A percentile compares a stretch with the other conserved stretches of the same genome.
These are phyloP conservation scores for Emergomyces orientalis DNA, from an alignment of 2,329 filamentous ascomycete species.

Conservation along the genomic window DNA sequence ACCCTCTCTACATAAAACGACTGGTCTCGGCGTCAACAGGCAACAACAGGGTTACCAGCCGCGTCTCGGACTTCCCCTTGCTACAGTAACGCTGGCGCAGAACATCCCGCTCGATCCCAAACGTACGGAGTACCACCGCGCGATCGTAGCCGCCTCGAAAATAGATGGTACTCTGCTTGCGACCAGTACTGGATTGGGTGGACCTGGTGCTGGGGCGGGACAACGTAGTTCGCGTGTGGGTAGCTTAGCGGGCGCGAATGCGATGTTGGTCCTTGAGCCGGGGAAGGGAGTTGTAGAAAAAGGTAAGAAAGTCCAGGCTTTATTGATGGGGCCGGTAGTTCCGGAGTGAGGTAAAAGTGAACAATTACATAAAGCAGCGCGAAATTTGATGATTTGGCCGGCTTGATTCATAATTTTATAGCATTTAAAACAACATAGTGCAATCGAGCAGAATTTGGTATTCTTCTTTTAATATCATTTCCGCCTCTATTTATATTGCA, in stretches of 20 bases:
- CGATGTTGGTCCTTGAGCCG: constrained; percentile 55
- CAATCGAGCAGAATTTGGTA: too few species aligned
- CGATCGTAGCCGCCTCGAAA: constrained; percentile 54
- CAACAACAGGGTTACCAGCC: constrained; percentile 43
- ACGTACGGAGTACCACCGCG: constrained; percentile 85
- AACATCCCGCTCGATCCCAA: constrained; percentile 64
- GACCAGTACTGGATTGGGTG: constrained; percentile 64
- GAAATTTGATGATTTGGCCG: background rate
- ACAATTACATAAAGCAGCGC: background rate
- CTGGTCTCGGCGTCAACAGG: constrained; percentile 50
- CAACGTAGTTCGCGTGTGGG: constrained; percentile 86
- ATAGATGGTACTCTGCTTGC: constrained; percentile 61
- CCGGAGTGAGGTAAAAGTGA: background rate
- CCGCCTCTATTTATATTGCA: background rate
- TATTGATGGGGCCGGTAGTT: constrained; percentile 59
- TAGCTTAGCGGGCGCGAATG: constrained; percentile 82
- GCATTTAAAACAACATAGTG: too few species aligned
- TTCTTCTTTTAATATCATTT: background rate
- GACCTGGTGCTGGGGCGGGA: constrained; percentile 21
- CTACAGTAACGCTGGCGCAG: constrained; percentile 62
- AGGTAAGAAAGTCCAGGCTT: constrained; percentile 63
- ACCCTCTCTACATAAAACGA: constrained; percentile 68
- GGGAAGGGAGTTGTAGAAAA: constrained; percentile 51
- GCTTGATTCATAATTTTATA: background rate
- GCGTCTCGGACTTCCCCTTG: constrained; percentile 60